Evolutionary conservation across 371 early-diverging fungal genomes (phyloP), one percentile per base, ranked within the genome.

Genomic region (Sporodiniella umbellata): DNA sequence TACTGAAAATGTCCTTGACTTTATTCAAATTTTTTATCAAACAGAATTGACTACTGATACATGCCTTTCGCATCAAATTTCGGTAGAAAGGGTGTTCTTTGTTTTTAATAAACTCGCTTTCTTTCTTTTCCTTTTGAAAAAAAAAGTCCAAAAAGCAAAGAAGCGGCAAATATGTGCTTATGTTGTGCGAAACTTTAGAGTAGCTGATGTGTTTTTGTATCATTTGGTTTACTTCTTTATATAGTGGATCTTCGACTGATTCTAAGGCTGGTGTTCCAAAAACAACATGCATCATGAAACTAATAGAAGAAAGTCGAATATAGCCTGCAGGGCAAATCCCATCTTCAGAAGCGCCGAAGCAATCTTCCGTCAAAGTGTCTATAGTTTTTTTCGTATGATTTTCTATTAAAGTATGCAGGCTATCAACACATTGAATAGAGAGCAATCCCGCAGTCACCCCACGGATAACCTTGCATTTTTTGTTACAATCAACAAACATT

Each of bases 21-120:
- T 33, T 24, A 45, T 61, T 53, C 12, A 61, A 17, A n/a, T 48
- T 55, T 11, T 56, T 55, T 2, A 52, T 14, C 21, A 56, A 33
- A 39, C 46, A 48, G 3, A 51, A 44, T 14, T 23, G 22, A 0
- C 44, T 33, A 26, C 43, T 48, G 15, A 33, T 33, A 18, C 48
- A 38, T 0, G 56, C 62, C 7, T 4, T 7, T 18, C 50, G 3
- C 7, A 53, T 12, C 11, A 62, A 23, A 11, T 25, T 22, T 1
- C 12, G 10, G 19, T 40, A 38, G 4, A 37, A 10, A 0, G 51
- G 45, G 25, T 24, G 17, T n/a, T 10, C 11, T 0, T 21, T 19
- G 2, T 33, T 33, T 8, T 50, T 15, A 8, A 30, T 24, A 28
- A 37, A 51, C 0, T 45, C 3, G 0, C 10, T 52, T 42, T 42